Percentiles rank a stretch among this genome's conserved stretches.
Evolutionary conservation across 495 filamentous ascomycete genomes (phyloP).

Genomic region (Hapsidospora chrysogenum): DNA sequence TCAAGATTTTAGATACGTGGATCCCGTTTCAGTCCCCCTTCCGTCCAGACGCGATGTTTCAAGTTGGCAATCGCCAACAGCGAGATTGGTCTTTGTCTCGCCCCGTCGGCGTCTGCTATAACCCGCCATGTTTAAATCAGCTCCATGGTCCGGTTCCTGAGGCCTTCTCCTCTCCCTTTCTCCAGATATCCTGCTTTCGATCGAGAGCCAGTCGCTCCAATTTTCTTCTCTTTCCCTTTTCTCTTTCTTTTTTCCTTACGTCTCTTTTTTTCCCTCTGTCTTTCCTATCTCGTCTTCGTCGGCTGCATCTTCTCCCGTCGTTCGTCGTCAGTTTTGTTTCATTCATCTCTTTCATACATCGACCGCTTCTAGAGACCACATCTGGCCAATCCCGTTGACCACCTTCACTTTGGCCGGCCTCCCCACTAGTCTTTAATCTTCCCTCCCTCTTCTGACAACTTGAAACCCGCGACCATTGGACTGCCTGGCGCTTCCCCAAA

Average conservation of each 20-base stretch:
- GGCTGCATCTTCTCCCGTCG: background rate
- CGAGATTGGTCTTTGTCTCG: background rate
- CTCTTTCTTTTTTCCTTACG: background rate
- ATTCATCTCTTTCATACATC: background rate
- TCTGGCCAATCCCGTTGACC: too few relatives aligned
- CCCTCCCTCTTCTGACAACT: slow-evolving; percentile 2
- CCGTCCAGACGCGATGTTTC: slow-evolving; percentile 2
- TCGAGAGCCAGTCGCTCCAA: background rate
- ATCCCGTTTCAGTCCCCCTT: slow-evolving; percentile 1
- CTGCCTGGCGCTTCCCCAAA: too few relatives aligned
- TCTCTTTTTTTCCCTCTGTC: background rate
- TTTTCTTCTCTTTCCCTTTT: too few relatives aligned
- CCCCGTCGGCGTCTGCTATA: background rate
- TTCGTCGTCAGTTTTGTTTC: background rate
- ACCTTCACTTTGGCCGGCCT: background rate
- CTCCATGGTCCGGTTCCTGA: background rate
- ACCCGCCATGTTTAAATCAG: slow-evolving; percentile 1
- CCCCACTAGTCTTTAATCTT: background rate
- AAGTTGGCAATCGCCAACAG: slow-evolving; percentile 1
- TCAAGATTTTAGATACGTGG: slow-evolving; percentile 1
- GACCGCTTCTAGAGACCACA: too few relatives aligned
- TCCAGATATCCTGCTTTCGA: background rate
- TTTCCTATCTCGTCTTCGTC: background rate
- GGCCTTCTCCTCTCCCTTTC: background rate
- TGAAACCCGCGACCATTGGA: too few relatives aligned